A percentile compares a stretch with the other conserved stretches of the same genome.
Evolutionary conservation across 371 early-diverging fungal species (phyloP).

Genomic region (Mortierella sp.): DNA sequence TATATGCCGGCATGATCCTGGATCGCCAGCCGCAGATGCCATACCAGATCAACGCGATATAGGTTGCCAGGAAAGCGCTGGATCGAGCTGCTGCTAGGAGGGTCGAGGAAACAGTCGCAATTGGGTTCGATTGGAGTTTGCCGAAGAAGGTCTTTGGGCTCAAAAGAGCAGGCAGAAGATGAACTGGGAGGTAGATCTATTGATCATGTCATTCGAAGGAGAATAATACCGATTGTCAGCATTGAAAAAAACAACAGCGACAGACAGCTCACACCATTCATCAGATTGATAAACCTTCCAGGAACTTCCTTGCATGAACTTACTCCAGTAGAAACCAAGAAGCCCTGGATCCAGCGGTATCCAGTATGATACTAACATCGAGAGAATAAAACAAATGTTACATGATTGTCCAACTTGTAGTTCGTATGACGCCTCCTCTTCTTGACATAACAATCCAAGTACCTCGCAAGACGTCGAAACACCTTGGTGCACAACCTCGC

Average conservation of each 20-base stretch:
- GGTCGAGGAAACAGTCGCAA: conserved; percentile 53
- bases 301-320: conserved; percentile 9
- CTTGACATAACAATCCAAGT: not conserved
- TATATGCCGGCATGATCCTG: conserved; percentile 48
- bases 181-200: conserved; percentile 70
- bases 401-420: not conserved
- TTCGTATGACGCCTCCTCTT: too few relatives aligned
- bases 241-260: too few relatives aligned
- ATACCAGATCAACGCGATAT: conserved; percentile 70
- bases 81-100: conserved; percentile 63
- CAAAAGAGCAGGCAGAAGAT: conserved; percentile 66
- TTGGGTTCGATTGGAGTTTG: conserved; percentile 54
- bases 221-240: too few relatives aligned
- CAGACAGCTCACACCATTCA: too few relatives aligned
- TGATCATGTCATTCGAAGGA: not conserved
- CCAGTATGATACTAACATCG: conserved; percentile 30
- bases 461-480: conserved; percentile 46
- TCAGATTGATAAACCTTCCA: too few relatives aligned
- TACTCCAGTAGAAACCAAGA: conserved; percentile 50
- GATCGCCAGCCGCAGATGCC: conserved; percentile 67
- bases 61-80: conserved; percentile 70
- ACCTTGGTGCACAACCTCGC: conserved; percentile 45
- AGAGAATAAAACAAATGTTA: not conserved
- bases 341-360: conserved; percentile 49
- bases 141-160: conserved; percentile 57